These are phyloP conservation scores for Hsuehochloa calcarea DNA, from an alignment of 176 grass and related monocot species.

Conservation along the genomic window DNA sequence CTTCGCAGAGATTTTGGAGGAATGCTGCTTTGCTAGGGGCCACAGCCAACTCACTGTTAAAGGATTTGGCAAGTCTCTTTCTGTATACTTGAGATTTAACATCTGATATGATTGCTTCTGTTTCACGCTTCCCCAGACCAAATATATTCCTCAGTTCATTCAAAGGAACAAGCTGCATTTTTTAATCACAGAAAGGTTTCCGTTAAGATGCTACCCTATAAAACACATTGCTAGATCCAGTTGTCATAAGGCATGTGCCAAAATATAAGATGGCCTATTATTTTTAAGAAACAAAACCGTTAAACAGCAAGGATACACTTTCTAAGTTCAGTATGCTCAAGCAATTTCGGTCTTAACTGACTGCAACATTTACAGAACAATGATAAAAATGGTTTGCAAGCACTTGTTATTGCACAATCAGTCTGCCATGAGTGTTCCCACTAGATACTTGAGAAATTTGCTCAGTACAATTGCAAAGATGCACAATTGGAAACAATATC, in stretches of 20 bases:
- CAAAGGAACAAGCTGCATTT: slow-evolving; percentile 73
- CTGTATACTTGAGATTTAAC: slow-evolving; percentile 85
- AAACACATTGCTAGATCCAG: slow-evolving; percentile 15
- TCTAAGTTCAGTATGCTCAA: neutral
- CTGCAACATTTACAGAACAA: neutral
- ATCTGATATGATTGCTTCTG: slow-evolving; percentile 79
- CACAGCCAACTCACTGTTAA: slow-evolving; percentile 66
- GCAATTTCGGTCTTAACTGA: neutral
- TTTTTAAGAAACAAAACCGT: neutral
- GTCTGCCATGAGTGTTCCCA: neutral
- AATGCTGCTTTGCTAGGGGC: slow-evolving; percentile 92
- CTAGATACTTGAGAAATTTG: neutral
- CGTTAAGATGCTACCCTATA: slow-evolving; percentile 34
- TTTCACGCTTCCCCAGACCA: slow-evolving; percentile 92
- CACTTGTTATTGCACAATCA: slow-evolving; percentile 8
- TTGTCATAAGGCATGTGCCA: neutral
- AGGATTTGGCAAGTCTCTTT: slow-evolving; percentile 75
- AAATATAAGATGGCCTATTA: neutral
- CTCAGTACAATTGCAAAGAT: neutral
- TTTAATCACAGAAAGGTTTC: slow-evolving; percentile 23
- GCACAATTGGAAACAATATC: neutral
- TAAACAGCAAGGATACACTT: neutral
- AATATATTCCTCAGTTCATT: slow-evolving; percentile 91
- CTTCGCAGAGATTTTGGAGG: slow-evolving; percentile 95
- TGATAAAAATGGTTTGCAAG: neutral